Base-by-base conservation (phyloP, 306 rosid genomes). In the Casuarina equisetifolia region DNA sequence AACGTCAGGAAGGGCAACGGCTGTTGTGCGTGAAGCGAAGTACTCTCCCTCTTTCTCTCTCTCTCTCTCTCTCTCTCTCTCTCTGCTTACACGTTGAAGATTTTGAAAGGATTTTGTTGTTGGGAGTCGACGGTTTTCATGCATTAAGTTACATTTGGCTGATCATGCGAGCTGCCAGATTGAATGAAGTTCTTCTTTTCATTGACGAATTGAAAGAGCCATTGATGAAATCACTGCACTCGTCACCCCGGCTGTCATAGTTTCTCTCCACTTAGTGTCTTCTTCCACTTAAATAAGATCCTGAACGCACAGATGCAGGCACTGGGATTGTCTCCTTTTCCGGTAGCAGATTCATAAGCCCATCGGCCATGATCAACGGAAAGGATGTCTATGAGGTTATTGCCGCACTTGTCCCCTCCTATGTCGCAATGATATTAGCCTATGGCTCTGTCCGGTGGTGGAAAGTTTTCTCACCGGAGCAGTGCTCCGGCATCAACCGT, bases 401-500 rank as follows among this genome's bases (percentile, higher is more conserved):
- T 46, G 59, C 48, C 38, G 72, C 79, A 62, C 64, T 55, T 74
- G 42, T 58, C 12, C 77, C 77, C 20, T 13, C 44, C 15, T 58
- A 74, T 13, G 44, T 58, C 20, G 10, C 78, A 4, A 43, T 46
- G 78, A 19, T 44, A 59, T 44, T 73, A 16, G 76, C 39, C 9
- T 54, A 53, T 13, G 72, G 11, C 45, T 44, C 79, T 0, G 78
- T 80, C 38, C 50, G 76, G 4, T 75, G 72, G 76, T 80, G 64
- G 79, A 80, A 69, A 38, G 9, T 80, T 19, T 69, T 80, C 61
- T 58, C 74, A 9, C 79, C 66, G 32, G 76, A 68, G 20, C 76
- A 80, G 6, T 69, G 79, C 54, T 20, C 48, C 0, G 79, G 83
- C 50, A 74, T 80, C 63, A 80, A 74, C 40, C 58, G 11, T 5